Evolutionary conservation across 345 rosid species (phyloP).

Genomic region (Syzygium jambos): DNA sequence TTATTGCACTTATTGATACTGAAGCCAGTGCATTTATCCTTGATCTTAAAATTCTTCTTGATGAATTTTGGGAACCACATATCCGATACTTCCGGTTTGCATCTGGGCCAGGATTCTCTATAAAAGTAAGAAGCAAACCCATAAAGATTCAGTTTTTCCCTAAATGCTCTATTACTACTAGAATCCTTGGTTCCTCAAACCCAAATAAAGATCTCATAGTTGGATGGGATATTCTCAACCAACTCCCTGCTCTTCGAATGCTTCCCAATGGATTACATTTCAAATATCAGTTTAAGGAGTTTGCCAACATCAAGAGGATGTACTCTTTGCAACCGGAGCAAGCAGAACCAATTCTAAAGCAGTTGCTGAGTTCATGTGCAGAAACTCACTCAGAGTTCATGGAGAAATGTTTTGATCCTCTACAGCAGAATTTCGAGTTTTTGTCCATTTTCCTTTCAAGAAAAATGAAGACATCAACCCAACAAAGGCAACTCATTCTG

Average conservation of each 20-base stretch:
- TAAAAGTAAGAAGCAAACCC: not conserved
- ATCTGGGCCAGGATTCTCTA: not conserved
- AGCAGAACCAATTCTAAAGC: accelerated
- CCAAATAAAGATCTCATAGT: not conserved
- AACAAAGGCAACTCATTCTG: no score
- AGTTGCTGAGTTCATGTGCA: not conserved
- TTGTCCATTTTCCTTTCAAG: no score
- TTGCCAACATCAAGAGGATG: not conserved
- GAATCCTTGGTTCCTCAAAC: not conserved
- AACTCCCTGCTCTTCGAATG: not conserved
- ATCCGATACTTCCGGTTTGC: not conserved
- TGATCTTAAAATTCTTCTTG: not conserved
- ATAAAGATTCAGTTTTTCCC: not conserved
- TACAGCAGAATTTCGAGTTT: no score
- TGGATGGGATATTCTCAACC: not conserved
- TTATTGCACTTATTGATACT: not conserved
- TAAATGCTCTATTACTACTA: not conserved
- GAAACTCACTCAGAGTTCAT: not conserved
- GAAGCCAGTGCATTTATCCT: not conserved
- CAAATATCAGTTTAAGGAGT: not conserved
- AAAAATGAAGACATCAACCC: no score
- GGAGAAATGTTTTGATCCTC: not conserved
- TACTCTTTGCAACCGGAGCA: not conserved
- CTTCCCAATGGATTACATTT: not conserved
- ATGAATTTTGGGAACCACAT: not conserved